phyloP scores from a whole-genome alignment of 2,329 filamentous ascomycete genomes.

The Fusarium abutilonis region DNA sequence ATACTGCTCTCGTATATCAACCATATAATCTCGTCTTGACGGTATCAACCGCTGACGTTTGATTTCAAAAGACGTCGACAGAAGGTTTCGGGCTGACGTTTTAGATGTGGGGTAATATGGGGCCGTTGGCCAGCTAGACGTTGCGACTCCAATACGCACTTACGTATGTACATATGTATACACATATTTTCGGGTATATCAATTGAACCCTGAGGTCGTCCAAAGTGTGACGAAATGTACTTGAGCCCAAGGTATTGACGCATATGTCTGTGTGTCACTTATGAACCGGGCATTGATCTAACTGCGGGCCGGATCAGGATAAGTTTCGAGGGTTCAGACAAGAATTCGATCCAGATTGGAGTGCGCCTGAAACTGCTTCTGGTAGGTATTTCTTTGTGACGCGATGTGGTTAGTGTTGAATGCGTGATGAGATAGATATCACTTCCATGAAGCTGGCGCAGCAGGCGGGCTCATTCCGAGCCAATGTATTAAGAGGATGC shows the following conservation, averaged over 20 bases:
- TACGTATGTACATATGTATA: neutral
- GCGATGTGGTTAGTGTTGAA: conserved; percentile 12
- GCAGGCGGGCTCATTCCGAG: conserved; percentile 18
- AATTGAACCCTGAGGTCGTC: conserved; percentile 4
- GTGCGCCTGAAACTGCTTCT: too few relatives aligned
- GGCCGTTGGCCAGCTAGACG: conserved; percentile 20
- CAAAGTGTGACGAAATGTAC: neutral
- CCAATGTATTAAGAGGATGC: conserved; percentile 16
- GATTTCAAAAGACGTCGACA: conserved; percentile 1
- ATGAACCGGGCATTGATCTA: conserved; percentile 10
- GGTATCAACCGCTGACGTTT: neutral
- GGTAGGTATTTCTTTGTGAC: too few relatives aligned
- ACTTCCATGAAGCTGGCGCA: conserved; percentile 1
- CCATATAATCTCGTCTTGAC: neutral
- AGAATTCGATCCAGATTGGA: neutral
- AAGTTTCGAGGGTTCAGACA: neutral
- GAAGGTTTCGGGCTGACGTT: conserved; percentile 28
- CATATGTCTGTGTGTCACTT: conserved; percentile 10
- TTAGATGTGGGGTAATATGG: conserved; percentile 30
- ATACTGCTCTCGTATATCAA: neutral
- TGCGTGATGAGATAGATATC: conserved; percentile 10
- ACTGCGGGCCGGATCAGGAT: neutral
- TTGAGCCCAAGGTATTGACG: conserved; percentile 1
- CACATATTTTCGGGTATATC: neutral
- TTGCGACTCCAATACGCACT: conserved; percentile 8